Conservation (phyloP, 1,139 yeast genomes). For the Sugiyamaella castrensis region DNA sequence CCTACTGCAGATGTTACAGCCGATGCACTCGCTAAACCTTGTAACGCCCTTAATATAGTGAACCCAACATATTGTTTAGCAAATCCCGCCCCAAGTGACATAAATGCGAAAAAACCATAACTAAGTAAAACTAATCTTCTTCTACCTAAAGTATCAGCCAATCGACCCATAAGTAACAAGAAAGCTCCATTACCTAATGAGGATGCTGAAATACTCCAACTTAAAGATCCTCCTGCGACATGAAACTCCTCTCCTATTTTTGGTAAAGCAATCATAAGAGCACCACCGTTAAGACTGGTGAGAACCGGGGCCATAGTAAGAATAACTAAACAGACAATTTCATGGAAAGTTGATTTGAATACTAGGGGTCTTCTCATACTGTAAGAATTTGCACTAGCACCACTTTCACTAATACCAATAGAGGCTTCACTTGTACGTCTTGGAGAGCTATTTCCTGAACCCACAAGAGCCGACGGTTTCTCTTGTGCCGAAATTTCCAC, state of each 20-base stretch:
- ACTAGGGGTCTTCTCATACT: slow-evolving; percentile 22
- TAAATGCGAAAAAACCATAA: slow-evolving; percentile 36
- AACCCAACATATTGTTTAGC: slow-evolving; percentile 39
- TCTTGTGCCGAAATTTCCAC: slow-evolving; percentile 8
- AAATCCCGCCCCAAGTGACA: slow-evolving; percentile 43
- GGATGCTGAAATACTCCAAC: slow-evolving; percentile 45
- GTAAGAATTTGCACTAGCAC: too few species aligned
- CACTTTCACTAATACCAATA: too few species aligned
- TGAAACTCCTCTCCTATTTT: slow-evolving; percentile 37
- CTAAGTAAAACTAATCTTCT: slow-evolving; percentile 39
- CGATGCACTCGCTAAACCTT: slow-evolving; percentile 44
- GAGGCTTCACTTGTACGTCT: background rate
- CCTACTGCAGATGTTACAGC: slow-evolving; percentile 48
- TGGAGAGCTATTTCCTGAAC: slow-evolving; percentile 6
- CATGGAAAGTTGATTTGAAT: slow-evolving; percentile 22
- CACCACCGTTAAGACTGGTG: slow-evolving; percentile 39
- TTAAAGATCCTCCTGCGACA: slow-evolving; percentile 40
- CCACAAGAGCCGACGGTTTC: slow-evolving; percentile 1
- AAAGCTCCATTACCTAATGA: slow-evolving; percentile 44
- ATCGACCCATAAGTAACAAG: slow-evolving; percentile 43
- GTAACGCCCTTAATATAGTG: slow-evolving; percentile 43
- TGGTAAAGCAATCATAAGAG: slow-evolving; percentile 39
- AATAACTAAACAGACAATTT: slow-evolving; percentile 33
- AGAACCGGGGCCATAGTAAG: slow-evolving; percentile 44
- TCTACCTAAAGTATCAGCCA: slow-evolving; percentile 47